Percentiles rank a stretch among this genome's conserved stretches.
Conservation (phyloP, 805 yeast species). For the Cyberlindnera veronae region DNA sequence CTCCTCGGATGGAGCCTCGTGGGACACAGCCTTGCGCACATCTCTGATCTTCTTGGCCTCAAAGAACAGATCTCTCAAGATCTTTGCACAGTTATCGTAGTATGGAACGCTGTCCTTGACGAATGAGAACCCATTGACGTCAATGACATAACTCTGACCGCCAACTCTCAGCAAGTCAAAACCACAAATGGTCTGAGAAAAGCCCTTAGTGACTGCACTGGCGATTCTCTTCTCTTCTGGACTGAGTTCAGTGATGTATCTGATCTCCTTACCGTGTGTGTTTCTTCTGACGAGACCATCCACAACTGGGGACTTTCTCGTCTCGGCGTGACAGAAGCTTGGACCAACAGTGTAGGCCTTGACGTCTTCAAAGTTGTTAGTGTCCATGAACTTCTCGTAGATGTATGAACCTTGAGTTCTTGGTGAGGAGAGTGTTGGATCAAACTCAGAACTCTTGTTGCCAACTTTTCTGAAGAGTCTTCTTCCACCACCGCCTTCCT, state of each 20-base stretch:
- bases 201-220: slow-evolving; percentile 62
- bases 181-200: slow-evolving; percentile 95
- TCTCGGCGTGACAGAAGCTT: slow-evolving; percentile 92
- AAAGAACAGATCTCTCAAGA: slow-evolving; percentile 69
- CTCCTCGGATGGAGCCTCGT: slow-evolving; percentile 35
- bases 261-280: slow-evolving; percentile 94
- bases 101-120: slow-evolving; percentile 88
- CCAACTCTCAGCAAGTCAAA: slow-evolving; percentile 89
- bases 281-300: slow-evolving; percentile 97
- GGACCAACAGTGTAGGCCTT: slow-evolving; percentile 97
- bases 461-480: slow-evolving; percentile 93
- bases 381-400: slow-evolving; percentile 94
- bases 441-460: slow-evolving; percentile 94
- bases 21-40: slow-evolving; percentile 34
- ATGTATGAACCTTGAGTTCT: slow-evolving; percentile 89
- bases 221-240: slow-evolving; percentile 82
- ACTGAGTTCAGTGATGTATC: slow-evolving; percentile 79
- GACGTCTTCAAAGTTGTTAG: slow-evolving; percentile 97
- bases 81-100: slow-evolving; percentile 78
- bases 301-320: slow-evolving; percentile 98
- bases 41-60: slow-evolving; percentile 53
- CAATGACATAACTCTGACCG: slow-evolving; percentile 89
- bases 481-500: slow-evolving; percentile 97
- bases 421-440: slow-evolving; percentile 68
- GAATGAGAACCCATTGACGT: slow-evolving; percentile 96